phyloP scores from a whole-genome alignment of 2,329 filamentous ascomycete species.

The Stachybotrys chartarum region DNA sequence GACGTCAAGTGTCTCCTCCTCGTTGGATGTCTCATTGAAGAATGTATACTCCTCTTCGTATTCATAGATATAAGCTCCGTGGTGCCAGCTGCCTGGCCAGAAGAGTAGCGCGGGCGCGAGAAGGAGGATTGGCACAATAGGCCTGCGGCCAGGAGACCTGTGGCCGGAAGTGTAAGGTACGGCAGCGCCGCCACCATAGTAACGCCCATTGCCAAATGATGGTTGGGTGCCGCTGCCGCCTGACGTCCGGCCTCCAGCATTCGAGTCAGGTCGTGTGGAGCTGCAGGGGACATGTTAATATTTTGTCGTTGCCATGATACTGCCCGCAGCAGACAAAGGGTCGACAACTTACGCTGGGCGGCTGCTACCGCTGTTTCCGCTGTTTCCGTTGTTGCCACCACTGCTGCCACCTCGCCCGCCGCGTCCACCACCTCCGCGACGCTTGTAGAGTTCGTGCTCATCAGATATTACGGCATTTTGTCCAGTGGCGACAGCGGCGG shows the following conservation, averaged over 20 bases:
- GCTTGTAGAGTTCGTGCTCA: slow-evolving; percentile 47
- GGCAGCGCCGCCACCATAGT: slow-evolving; percentile 59
- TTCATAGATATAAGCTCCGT: slow-evolving; percentile 55
- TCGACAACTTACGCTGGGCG: too few relatives aligned
- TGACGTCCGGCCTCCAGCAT: too few relatives aligned
- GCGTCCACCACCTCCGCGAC: slow-evolving; percentile 52
- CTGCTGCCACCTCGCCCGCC: slow-evolving; percentile 36
- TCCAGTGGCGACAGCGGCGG: background rate
- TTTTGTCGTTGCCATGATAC: too few relatives aligned
- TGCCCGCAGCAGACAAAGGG: too few relatives aligned
- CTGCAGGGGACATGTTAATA: too few relatives aligned
- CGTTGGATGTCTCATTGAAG: slow-evolving; percentile 41
- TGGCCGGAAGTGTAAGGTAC: slow-evolving; percentile 54
- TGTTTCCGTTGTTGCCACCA: slow-evolving; percentile 14
- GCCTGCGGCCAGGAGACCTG: slow-evolving; percentile 42
- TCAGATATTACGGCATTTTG: background rate
- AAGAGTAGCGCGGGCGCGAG: slow-evolving; percentile 42
- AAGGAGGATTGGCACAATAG: slow-evolving; percentile 40
- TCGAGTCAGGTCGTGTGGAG: too few relatives aligned
- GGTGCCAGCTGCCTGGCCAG: slow-evolving; percentile 58
- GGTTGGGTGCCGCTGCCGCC: slow-evolving; percentile 40
- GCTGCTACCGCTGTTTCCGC: slow-evolving; percentile 4
- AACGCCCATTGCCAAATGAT: slow-evolving; percentile 53
- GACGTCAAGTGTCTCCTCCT: slow-evolving; percentile 25
- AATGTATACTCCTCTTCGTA: slow-evolving; percentile 34